Evolutionary conservation across 805 yeast genomes (phyloP), one percentile per base, ranked within the genome.

Genomic region (Schizosaccharomyces lindneri): DNA sequence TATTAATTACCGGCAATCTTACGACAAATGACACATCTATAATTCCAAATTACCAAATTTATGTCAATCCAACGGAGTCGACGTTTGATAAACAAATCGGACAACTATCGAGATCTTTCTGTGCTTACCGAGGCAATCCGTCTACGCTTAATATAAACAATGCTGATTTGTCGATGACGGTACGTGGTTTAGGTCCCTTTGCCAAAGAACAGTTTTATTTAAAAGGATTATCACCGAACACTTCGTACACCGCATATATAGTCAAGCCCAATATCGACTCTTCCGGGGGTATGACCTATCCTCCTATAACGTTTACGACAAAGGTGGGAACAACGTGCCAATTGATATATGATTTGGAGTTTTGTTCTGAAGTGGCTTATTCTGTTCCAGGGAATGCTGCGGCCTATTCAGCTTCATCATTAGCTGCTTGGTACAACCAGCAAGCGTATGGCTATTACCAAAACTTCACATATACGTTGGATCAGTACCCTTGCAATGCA

Each of bases 331-430:
- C 31, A 68, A 75, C 85, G 1, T 90, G 98, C 70, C 79, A 83
- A 63, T 72, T 89, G 60, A 78, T 88, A 19, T 87, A 79, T 69
- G 84, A 80, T 63, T 74, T 90, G 63, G 81, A 79, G 2, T 88
- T 88, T 67, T 90, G 98, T 70, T 70, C 75, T 39, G 79, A 80
- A 59, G 94, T 90, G 29, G 93, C 95, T 0, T 90, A 89, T 71
- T 78, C 95, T 0, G 95, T 86, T 0, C 97, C 97, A 0, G 74
- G 75, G 5, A 73, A 73, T 60, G 68, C 79, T 0, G 64, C 73
- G 0, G 63, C 68, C 3, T 72, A 72, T 39, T 70, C 71, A 1
- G 64, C 66, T 2, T 68, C 68, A 43, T 72, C 72, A 4, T 68
- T 82, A 39, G 74, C 76, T 1, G 43, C 65, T 0, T 67, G 78